Conservation (phyloP, 2,329 filamentous ascomycete species). For the Hyphodiscus sp. region DNA sequence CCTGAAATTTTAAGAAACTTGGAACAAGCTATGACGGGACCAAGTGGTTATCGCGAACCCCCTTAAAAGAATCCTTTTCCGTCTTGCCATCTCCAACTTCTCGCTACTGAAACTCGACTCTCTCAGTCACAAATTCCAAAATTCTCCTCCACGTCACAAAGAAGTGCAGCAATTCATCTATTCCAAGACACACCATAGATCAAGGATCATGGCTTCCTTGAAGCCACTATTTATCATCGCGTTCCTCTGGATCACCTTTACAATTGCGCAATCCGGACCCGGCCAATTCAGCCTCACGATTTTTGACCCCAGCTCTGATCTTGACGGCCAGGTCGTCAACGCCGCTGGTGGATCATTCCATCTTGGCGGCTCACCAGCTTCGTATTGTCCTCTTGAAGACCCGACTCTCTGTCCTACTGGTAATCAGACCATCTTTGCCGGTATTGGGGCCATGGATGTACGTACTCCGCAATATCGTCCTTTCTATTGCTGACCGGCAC, state of each 20-base stretch:
- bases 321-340: conserved; percentile 41
- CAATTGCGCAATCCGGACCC: neutral
- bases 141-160: too few relatives aligned
- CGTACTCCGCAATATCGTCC: neutral
- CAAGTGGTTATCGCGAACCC: neutral
- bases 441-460: conserved; percentile 10
- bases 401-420: conserved; percentile 9
- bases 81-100: neutral
- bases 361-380: conserved; percentile 38
- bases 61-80: neutral
- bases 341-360: conserved; percentile 44
- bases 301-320: conserved; percentile 11
- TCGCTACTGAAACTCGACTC: neutral
- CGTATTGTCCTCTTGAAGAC: conserved; percentile 40
- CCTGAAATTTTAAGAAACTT: neutral
- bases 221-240: conserved; percentile 1
- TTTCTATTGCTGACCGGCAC: neutral
- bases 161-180: neutral
- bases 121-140: neutral
- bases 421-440: conserved; percentile 9
- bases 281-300: conserved; percentile 38
- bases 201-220: conserved; percentile 2
- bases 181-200: neutral
- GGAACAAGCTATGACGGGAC: neutral
- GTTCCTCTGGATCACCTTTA: neutral